Percentiles rank a stretch among this genome's conserved stretches.
Conservation (phyloP, 805 yeast genomes). For the Candida montana region DNA sequence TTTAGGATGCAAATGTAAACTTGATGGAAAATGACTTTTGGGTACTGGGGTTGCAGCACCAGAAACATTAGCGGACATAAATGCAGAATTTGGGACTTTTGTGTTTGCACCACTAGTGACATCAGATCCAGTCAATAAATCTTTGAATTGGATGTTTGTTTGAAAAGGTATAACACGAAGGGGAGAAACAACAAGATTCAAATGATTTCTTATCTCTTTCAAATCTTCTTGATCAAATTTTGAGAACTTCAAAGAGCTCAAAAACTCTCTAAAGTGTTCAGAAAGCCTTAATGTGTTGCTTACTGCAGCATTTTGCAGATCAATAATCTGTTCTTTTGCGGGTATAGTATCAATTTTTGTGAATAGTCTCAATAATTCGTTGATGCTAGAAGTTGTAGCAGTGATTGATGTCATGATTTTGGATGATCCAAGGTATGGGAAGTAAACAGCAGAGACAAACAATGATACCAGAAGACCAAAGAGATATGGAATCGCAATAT, state of each 20-base stretch:
- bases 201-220: slow-evolving; percentile 34
- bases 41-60: slow-evolving; percentile 33
- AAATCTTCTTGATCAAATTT: slow-evolving; percentile 29
- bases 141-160: slow-evolving; percentile 12
- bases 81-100: neutral
- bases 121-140: neutral
- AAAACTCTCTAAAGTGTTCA: slow-evolving; percentile 38
- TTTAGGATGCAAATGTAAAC: slow-evolving; percentile 5
- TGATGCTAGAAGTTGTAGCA: slow-evolving; percentile 22
- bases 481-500: slow-evolving; percentile 39
- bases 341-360: slow-evolving; percentile 7
- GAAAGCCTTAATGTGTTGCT: slow-evolving; percentile 30
- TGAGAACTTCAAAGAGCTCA: slow-evolving; percentile 35
- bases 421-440: slow-evolving; percentile 38
- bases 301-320: slow-evolving; percentile 28
- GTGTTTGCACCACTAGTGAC: slow-evolving; percentile 2
- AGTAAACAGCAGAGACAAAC: slow-evolving; percentile 28
- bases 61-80: slow-evolving; percentile 14
- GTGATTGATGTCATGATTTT: slow-evolving; percentile 25
- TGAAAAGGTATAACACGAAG: slow-evolving; percentile 35
- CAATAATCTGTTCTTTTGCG: slow-evolving; percentile 16
- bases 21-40: slow-evolving; percentile 10
- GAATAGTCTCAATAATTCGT: slow-evolving; percentile 19
- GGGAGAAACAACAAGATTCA: slow-evolving; percentile 37
- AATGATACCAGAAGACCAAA: slow-evolving; percentile 38